These are phyloP conservation scores for Herpetomonas tarakana DNA, from an alignment of 208 protist species.

Conservation along the genomic window DNA sequence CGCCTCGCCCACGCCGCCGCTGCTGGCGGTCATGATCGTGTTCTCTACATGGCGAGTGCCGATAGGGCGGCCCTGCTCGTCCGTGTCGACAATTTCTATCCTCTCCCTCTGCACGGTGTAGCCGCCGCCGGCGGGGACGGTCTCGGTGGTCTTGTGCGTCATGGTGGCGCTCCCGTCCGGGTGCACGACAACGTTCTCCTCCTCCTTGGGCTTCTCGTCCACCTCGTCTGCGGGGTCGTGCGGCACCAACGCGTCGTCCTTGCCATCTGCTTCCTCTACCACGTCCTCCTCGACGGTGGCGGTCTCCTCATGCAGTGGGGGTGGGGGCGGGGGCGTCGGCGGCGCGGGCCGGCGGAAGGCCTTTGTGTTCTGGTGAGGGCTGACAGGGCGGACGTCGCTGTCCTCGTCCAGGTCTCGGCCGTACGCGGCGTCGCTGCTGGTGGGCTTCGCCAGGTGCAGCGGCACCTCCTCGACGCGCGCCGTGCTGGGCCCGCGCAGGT, in stretches of 20 bases:
- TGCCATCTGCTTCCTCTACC: not conserved
- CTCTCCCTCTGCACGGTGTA: not conserved
- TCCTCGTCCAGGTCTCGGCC: not conserved
- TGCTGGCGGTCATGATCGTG: not conserved
- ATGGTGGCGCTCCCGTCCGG: not conserved
- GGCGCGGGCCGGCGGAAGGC: not conserved
- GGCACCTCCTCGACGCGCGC: constrained; percentile 8
- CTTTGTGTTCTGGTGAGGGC: not conserved
- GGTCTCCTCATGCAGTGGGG: not conserved
- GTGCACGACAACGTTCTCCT: not conserved
- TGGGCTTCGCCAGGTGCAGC: not conserved
- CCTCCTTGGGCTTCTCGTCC: not conserved
- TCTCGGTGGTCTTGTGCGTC: not conserved
- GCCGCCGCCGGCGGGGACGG: not conserved
- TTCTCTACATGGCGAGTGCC: not conserved
- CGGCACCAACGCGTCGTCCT: not conserved
- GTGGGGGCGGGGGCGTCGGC: not conserved
- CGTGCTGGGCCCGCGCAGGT: constrained; percentile 3
- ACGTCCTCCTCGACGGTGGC: not conserved
- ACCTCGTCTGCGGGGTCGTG: not conserved
- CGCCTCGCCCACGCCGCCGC: not conserved
- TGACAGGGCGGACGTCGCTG: not conserved
- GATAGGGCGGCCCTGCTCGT: not conserved
- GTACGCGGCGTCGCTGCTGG: not conserved
- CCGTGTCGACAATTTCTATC: not conserved